Conservation (phyloP, 1,139 yeast species). For the Magnusiomyces paraingens region DNA sequence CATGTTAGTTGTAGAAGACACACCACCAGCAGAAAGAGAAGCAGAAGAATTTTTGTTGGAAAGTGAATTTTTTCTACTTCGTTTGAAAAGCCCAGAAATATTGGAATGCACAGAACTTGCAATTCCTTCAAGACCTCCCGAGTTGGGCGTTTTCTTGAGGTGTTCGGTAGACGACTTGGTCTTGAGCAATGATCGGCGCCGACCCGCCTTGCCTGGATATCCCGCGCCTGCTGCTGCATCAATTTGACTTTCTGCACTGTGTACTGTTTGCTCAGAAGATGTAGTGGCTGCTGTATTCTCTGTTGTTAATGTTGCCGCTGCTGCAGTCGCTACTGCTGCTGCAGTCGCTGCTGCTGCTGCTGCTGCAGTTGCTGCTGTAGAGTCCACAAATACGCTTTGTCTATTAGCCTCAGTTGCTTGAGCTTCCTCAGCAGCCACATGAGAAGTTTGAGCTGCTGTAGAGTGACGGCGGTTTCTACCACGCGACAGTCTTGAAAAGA, state of each 20-base stretch:
- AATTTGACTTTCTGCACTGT: constrained; percentile 5
- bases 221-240: constrained; percentile 8
- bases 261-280: constrained; percentile 7
- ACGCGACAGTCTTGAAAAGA: constrained; percentile 7
- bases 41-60: no score
- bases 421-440: neutral
- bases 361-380: neutral
- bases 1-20: no score
- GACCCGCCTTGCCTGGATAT: constrained; percentile 14
- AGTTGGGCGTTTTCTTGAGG: constrained; percentile 8
- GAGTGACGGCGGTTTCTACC: constrained; percentile 5
- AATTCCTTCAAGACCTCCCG: neutral
- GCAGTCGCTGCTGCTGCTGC: neutral
- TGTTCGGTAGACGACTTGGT: constrained; percentile 30
- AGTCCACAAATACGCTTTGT: neutral
- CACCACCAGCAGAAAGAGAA: no score
- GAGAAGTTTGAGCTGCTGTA: neutral
- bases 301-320: neutral
- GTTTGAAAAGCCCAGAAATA: neutral
- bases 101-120: constrained; percentile 1
- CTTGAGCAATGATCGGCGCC: constrained; percentile 26
- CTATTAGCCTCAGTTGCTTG: neutral
- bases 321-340: neutral
- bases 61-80: no score
- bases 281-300: constrained; percentile 7